phyloP scores from a whole-genome alignment of 2,329 filamentous ascomycete species.

The Parafenestella ontariensis region DNA sequence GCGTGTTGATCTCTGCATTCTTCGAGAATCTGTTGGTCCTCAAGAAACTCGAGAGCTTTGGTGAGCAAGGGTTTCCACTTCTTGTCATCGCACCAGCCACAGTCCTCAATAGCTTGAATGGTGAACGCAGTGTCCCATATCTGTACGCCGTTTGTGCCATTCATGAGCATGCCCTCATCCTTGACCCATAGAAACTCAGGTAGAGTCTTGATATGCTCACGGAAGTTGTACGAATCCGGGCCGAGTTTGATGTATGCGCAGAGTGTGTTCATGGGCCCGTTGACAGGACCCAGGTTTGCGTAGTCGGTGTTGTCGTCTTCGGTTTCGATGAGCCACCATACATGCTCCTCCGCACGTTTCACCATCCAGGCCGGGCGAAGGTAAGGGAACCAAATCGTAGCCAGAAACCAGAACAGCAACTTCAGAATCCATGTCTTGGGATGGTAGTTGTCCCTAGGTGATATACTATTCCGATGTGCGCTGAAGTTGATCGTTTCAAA shows the following conservation, averaged over 20 bases:
- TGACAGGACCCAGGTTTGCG: conserved; percentile 86
- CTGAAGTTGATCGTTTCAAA: conserved; percentile 81
- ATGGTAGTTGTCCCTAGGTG: conserved; percentile 84
- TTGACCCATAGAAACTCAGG: conserved; percentile 93
- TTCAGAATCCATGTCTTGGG: conserved; percentile 88
- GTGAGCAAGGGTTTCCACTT: conserved; percentile 83
- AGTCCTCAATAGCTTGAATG: conserved; percentile 81
- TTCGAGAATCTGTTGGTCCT: conserved; percentile 88
- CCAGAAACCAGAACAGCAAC: conserved; percentile 76
- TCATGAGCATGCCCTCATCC: conserved; percentile 88
- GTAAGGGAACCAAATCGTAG: conserved; percentile 81
- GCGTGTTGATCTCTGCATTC: conserved; percentile 77
- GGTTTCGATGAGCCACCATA: conserved; percentile 82
- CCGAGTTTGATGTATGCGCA: conserved; percentile 86
- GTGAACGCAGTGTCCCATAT: conserved; percentile 94
- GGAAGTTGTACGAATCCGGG: conserved; percentile 72
- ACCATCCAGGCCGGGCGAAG: conserved; percentile 71
- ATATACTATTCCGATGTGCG: conserved; percentile 81
- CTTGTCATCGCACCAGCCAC: conserved; percentile 77
- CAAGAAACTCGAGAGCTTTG: conserved; percentile 83
- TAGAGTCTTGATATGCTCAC: conserved; percentile 79
- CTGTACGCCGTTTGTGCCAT: conserved; percentile 98
- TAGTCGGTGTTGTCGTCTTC: conserved; percentile 95
- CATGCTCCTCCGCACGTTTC: conserved; percentile 78
- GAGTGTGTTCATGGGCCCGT: conserved; percentile 87